These are phyloP conservation scores for Cladosporium sp. DNA, from an alignment of 2,329 filamentous ascomycete species.

Conservation along the genomic window DNA sequence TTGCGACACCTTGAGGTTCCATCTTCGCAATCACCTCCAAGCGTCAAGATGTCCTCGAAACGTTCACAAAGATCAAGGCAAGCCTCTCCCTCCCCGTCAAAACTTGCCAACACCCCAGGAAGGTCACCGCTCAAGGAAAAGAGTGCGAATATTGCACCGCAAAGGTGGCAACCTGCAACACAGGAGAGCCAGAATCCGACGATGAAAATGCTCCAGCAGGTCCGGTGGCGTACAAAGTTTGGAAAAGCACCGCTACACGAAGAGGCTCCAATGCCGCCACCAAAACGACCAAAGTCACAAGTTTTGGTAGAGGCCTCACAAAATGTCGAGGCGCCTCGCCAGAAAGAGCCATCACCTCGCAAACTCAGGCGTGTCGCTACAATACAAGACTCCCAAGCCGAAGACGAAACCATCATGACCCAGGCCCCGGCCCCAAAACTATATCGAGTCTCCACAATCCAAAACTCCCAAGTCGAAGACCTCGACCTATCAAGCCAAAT, in stretches of 20 bases:
- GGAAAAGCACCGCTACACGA: not conserved
- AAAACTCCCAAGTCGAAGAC: conserved; percentile 20
- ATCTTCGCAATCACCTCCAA: conserved; percentile 22
- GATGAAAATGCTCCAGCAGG: conserved; percentile 12
- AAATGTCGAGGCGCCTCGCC: not conserved
- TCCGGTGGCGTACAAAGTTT: not conserved
- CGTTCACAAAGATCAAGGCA: conserved; percentile 2
- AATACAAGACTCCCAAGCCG: conserved; percentile 15
- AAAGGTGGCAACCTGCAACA: conserved; percentile 5
- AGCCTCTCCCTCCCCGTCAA: not conserved
- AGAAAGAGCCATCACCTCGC: not conserved
- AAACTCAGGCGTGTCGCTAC: conserved; percentile 13
- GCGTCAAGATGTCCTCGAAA: conserved; percentile 16
- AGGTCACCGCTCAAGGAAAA: conserved; percentile 18
- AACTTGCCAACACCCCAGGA: not conserved
- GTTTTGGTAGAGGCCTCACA: not conserved
- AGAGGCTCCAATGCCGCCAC: conserved; percentile 1
- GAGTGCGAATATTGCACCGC: conserved; percentile 13
- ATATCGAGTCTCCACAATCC: conserved; percentile 15
- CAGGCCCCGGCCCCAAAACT: not conserved
- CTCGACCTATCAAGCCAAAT: conserved; percentile 14
- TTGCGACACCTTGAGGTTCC: conserved; percentile 15
- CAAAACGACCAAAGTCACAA: not conserved
- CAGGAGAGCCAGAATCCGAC: conserved; percentile 6
- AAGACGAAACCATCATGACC: conserved; percentile 9